These are phyloP conservation scores for Skeletonema grethae DNA, from an alignment of 108 stramenopile species.

Conservation along the genomic window DNA sequence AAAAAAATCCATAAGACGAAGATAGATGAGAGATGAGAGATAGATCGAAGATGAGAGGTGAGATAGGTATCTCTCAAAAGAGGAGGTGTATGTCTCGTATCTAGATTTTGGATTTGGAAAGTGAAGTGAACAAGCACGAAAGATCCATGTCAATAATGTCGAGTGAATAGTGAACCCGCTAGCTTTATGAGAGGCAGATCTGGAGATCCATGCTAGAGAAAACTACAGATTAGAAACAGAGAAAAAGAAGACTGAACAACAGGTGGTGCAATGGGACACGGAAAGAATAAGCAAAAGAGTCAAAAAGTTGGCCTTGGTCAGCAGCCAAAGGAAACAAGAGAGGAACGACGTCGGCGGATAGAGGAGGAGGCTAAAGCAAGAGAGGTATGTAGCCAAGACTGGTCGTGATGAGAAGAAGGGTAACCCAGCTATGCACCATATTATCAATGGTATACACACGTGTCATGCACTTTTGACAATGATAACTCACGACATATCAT, in stretches of 20 bases:
- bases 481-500: background rate
- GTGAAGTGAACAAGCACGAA: no score
- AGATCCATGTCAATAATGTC: no score
- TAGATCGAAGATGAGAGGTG: no score
- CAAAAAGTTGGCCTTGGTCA: constrained; percentile 23
- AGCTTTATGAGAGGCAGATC: no score
- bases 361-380: constrained; percentile 31
- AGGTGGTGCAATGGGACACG: constrained; percentile 20
- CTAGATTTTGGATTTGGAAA: no score
- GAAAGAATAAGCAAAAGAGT: constrained; percentile 22
- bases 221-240: background rate
- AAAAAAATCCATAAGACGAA: no score
- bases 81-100: no score
- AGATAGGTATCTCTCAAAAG: no score
- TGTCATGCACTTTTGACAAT: background rate
- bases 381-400: constrained; percentile 17
- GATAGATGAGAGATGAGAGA: no score
- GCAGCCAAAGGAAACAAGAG: constrained; percentile 34
- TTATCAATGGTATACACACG: no score
- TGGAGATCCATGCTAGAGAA: background rate
- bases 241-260: background rate
- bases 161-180: no score
- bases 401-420: background rate
- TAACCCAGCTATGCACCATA: no score
- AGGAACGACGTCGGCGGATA: constrained; percentile 28